Conservation (phyloP, 305 asterid species). For the Solanum chacoense region DNA sequence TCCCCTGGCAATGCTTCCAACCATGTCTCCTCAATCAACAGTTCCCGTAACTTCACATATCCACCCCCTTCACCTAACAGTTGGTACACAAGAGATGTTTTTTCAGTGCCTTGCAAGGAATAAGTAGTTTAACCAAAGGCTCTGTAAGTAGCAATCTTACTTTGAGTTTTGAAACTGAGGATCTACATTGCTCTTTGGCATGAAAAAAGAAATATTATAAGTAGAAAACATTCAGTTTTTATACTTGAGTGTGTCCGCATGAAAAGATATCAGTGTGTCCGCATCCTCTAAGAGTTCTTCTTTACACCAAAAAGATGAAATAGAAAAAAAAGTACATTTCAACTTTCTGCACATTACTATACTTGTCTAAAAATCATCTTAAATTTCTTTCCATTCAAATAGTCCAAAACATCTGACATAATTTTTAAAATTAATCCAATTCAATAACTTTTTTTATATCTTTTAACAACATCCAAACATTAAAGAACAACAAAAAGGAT, state of each 20-base stretch:
- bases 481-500: background rate
- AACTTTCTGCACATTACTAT: background rate
- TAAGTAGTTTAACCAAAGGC: slow-evolving; percentile 1
- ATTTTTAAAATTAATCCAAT: background rate
- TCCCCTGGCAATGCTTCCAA: slow-evolving; percentile 54
- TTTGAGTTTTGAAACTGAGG: background rate
- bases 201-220: background rate
- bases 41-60: slow-evolving; percentile 57
- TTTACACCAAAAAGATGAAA: background rate
- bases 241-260: background rate
- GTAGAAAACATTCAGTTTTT: background rate
- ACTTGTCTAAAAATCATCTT: background rate
- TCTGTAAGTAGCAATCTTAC: background rate
- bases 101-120: slow-evolving; percentile 1
- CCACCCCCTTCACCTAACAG: slow-evolving; percentile 26
- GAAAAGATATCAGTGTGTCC: background rate
- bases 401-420: background rate
- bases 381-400: background rate
- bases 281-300: background rate
- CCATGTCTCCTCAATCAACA: slow-evolving; percentile 83
- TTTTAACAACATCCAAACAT: background rate
- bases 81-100: background rate
- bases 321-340: background rate
- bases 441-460: background rate
- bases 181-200: background rate